Evolutionary conservation across 116 monocot species (phyloP).

Genomic region (Papilionanthe hybrid): DNA sequence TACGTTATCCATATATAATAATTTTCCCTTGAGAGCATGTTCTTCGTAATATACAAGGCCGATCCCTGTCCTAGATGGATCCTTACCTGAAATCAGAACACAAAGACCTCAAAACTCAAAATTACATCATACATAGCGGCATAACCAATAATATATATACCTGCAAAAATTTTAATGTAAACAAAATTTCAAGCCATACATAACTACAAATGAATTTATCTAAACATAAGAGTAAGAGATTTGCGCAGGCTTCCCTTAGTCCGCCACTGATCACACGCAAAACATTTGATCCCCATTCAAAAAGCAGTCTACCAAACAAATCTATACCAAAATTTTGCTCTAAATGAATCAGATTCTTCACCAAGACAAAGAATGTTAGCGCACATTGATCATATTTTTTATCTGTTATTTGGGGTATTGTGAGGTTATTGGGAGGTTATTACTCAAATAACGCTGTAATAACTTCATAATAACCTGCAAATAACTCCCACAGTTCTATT

Average conservation of each 20-base stretch:
- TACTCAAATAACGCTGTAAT: too few species aligned
- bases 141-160: not conserved
- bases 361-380: not conserved
- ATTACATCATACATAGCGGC: not conserved
- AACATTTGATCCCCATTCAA: not conserved
- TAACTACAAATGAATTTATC: too few species aligned
- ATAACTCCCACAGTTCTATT: too few species aligned
- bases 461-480: too few species aligned
- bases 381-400: too few species aligned
- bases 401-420: too few species aligned
- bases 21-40: too few species aligned
- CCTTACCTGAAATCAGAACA: constrained; percentile 38
- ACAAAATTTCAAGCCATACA: too few species aligned
- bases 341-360: not conserved
- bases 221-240: not conserved
- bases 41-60: constrained; percentile 43
- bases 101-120: not conserved
- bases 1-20: too few species aligned
- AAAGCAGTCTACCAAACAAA: not conserved
- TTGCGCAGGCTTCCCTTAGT: too few species aligned
- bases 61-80: constrained; percentile 65
- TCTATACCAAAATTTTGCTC: not conserved
- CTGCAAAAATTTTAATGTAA: not conserved
- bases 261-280: too few species aligned
- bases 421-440: too few species aligned